Percentiles rank a stretch among this genome's conserved stretches.
phyloP scores from a whole-genome alignment of 306 rosid genomes.

The Cotoneaster glaucophyllus region DNA sequence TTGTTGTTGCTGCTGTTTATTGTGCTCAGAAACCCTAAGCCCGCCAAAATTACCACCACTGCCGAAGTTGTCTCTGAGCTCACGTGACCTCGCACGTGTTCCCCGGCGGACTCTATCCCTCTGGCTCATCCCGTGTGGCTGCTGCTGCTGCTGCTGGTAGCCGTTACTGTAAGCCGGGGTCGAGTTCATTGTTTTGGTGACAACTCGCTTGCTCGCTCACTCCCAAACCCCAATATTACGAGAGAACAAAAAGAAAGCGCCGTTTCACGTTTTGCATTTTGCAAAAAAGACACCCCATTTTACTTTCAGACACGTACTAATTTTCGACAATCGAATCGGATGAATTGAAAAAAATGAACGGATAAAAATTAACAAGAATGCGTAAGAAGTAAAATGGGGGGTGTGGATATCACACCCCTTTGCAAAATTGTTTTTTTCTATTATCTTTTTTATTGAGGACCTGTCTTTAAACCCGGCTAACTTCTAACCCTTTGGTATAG shows the following conservation, averaged over 20 bases:
- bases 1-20: constrained; percentile 9
- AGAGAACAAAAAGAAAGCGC: background rate
- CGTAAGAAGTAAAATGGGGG: no score
- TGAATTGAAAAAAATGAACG: no score
- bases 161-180: constrained; percentile 39
- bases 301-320: no score
- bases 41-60: constrained; percentile 2
- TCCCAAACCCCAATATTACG: background rate
- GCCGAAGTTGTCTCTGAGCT: constrained; percentile 22
- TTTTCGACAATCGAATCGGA: no score
- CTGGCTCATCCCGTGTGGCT: constrained; percentile 27
- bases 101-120: constrained; percentile 57
- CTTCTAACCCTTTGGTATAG: no score
- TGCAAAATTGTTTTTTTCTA: no score
- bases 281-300: no score
- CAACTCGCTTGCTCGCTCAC: background rate
- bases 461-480: no score
- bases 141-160: constrained; percentile 18
- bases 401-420: no score
- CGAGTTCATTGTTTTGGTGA: constrained; percentile 30
- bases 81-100: constrained; percentile 52
- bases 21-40: constrained; percentile 67
- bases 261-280: background rate
- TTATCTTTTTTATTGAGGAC: no score
- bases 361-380: no score